Conservation (phyloP, 108 stramenopile species). For the Mayamaea pseudoterrestris region DNA sequence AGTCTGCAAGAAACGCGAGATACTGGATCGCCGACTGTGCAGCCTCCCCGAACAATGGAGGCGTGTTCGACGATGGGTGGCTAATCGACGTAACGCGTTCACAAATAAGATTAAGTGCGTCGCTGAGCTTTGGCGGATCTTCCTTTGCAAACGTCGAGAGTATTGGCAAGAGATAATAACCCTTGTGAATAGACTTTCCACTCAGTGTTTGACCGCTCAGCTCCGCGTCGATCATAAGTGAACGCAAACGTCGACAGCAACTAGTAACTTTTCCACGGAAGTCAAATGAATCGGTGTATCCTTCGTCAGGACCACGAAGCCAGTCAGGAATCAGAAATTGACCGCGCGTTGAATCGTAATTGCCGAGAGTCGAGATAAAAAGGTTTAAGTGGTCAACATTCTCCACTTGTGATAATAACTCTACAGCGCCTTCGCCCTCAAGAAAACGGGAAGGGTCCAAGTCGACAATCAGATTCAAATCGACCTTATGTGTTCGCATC, state of each 20-base stretch:
- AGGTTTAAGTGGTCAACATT: conserved; percentile 75
- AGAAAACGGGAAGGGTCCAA: conserved; percentile 46
- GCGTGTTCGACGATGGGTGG: conserved; percentile 36
- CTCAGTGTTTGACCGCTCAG: conserved; percentile 18
- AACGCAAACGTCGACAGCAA: conserved; percentile 49
- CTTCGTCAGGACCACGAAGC: conserved; percentile 10
- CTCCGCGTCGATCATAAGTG: conserved; percentile 53
- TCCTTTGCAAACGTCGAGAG: conserved; percentile 84
- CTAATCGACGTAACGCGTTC: no score
- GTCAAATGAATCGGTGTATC: conserved; percentile 21
- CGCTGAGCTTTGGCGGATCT: conserved; percentile 62
- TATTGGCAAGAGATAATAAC: conserved; percentile 70
- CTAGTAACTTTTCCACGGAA: conserved; percentile 63
- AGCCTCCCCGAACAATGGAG: conserved; percentile 44
- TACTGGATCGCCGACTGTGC: conserved; percentile 80
- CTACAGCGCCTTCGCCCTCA: conserved; percentile 36
- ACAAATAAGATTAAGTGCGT: conserved; percentile 68
- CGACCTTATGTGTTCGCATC: conserved; percentile 76
- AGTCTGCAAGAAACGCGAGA: conserved; percentile 81
- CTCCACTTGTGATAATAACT: conserved; percentile 40
- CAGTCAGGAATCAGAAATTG: conserved; percentile 69
- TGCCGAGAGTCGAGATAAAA: conserved; percentile 62
- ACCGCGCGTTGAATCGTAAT: conserved; percentile 47
- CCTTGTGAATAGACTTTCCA: conserved; percentile 25
- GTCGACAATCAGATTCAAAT: conserved; percentile 78